These are phyloP conservation scores for Aspergillus eucalypticola DNA, from an alignment of 2,329 filamentous ascomycete genomes.

Conservation along the genomic window DNA sequence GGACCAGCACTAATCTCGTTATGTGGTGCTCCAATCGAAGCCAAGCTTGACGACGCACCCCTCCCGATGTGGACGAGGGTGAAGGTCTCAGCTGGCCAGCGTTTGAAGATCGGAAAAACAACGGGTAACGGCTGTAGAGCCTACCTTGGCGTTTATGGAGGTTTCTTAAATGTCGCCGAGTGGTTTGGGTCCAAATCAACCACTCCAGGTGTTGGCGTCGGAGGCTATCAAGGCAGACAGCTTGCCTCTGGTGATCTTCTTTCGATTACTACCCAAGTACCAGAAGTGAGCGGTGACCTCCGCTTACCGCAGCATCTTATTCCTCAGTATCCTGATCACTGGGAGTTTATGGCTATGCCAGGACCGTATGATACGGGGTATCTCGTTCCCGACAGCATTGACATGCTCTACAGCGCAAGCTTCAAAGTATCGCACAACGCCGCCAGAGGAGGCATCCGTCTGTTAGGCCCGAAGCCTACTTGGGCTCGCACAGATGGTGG, in stretches of 20 bases:
- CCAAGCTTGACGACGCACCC: slow-evolving; percentile 51
- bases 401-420: slow-evolving; percentile 58
- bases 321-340: slow-evolving; percentile 52
- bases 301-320: slow-evolving; percentile 48
- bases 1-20: slow-evolving; percentile 57
- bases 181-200: slow-evolving; percentile 64
- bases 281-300: slow-evolving; percentile 33
- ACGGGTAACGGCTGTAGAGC: slow-evolving; percentile 56
- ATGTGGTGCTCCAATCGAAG: slow-evolving; percentile 57
- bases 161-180: slow-evolving; percentile 55
- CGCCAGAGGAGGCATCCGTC: slow-evolving; percentile 60
- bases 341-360: slow-evolving; percentile 57
- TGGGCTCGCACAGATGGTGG: slow-evolving; percentile 63
- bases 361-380: slow-evolving; percentile 60
- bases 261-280: slow-evolving; percentile 44
- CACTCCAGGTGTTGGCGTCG: slow-evolving; percentile 58
- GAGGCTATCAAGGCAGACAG: slow-evolving; percentile 61
- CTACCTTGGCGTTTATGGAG: slow-evolving; percentile 61
- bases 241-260: slow-evolving; percentile 58
- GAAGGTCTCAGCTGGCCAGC: slow-evolving; percentile 54
- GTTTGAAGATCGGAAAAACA: slow-evolving; percentile 57
- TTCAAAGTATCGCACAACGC: slow-evolving; percentile 65
- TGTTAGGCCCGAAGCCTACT: slow-evolving; percentile 59
- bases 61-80: slow-evolving; percentile 59
- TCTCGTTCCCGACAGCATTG: slow-evolving; percentile 53